Conservation (phyloP, 148 eudicot genomes). For the Silene conica region DNA sequence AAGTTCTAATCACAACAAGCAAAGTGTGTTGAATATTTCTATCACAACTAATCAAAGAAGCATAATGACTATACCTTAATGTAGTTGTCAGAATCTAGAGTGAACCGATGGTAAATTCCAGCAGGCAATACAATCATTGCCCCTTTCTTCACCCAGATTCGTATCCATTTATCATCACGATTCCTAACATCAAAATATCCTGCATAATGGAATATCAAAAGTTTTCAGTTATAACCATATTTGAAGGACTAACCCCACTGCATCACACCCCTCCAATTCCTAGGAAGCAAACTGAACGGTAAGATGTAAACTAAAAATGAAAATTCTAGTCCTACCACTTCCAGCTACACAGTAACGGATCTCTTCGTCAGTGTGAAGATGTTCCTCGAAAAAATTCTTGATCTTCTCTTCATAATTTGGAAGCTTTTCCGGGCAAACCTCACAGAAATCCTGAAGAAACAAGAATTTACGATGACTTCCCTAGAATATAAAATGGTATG, state of each 20-base stretch:
- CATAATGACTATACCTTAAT: conserved; percentile 55
- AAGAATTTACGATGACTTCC: background rate
- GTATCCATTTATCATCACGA: conserved; percentile 79
- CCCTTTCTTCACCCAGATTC: conserved; percentile 92
- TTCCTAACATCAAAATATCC: conserved; percentile 99
- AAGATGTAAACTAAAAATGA: background rate
- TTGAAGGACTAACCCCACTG: background rate
- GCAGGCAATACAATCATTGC: conserved; percentile 97
- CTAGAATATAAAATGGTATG: background rate
- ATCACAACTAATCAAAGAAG: background rate
- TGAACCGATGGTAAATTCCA: conserved; percentile 96
- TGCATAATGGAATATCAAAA: conserved; percentile 22
- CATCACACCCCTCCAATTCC: background rate
- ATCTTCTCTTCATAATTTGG: conserved; percentile 88
- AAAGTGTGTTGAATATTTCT: background rate
- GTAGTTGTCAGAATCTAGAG: conserved; percentile 84
- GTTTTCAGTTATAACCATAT: conserved; percentile 13
- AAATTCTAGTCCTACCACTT: conserved; percentile 51
- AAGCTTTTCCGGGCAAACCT: conserved; percentile 83
- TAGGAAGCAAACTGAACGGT: conserved; percentile 1
- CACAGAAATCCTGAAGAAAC: conserved; percentile 60
- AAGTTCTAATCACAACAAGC: no score
- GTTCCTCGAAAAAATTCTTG: conserved; percentile 83
- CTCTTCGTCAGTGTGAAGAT: conserved; percentile 98
- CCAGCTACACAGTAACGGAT: conserved; percentile 93